Percentiles rank a stretch among this genome's conserved stretches.
phyloP scores from a whole-genome alignment of 2,329 filamentous ascomycete genomes.

The Clarireedia paspali region DNA sequence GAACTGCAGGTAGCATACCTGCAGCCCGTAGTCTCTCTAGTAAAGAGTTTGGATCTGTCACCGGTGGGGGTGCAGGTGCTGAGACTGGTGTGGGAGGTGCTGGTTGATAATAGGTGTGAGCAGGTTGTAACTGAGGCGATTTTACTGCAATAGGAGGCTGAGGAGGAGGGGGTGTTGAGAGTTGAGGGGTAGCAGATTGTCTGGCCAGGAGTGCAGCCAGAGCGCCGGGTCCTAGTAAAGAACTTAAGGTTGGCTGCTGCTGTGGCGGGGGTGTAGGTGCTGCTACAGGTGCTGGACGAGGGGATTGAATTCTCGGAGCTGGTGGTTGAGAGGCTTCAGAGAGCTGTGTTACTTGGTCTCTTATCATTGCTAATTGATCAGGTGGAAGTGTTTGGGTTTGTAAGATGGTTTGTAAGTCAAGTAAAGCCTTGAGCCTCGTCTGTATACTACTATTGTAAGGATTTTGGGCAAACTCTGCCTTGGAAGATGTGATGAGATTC shows the following conservation, averaged over 20 bases:
- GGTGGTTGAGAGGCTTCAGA: slow-evolving; percentile 29
- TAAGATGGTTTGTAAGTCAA: slow-evolving; percentile 76
- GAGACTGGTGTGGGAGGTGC: slow-evolving; percentile 26
- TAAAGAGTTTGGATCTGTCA: slow-evolving; percentile 42
- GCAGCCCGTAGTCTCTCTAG: slow-evolving; percentile 61
- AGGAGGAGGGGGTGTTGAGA: slow-evolving; percentile 37
- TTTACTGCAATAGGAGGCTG: slow-evolving; percentile 35
- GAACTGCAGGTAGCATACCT: slow-evolving; percentile 50
- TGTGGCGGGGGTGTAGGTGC: slow-evolving; percentile 19
- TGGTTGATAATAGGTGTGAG: slow-evolving; percentile 31
- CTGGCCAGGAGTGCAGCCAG: slow-evolving; percentile 50
- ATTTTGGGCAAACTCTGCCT: slow-evolving; percentile 66
- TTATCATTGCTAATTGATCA: slow-evolving; percentile 77
- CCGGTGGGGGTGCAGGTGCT: slow-evolving; percentile 32
- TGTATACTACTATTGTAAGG: slow-evolving; percentile 70
- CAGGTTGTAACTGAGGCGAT: slow-evolving; percentile 41
- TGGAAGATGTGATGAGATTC: slow-evolving; percentile 64
- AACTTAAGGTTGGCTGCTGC: slow-evolving; percentile 41
- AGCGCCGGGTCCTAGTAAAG: slow-evolving; percentile 38
- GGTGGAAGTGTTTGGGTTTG: slow-evolving; percentile 69
- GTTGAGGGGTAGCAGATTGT: slow-evolving; percentile 43
- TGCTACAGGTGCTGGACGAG: slow-evolving; percentile 26
- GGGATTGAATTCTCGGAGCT: slow-evolving; percentile 29
- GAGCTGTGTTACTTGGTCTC: slow-evolving; percentile 75
- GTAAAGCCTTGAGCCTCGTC: slow-evolving; percentile 73